These are phyloP conservation scores for Kandelia obovata DNA, from an alignment of 345 rosid species.

Conservation along the genomic window DNA sequence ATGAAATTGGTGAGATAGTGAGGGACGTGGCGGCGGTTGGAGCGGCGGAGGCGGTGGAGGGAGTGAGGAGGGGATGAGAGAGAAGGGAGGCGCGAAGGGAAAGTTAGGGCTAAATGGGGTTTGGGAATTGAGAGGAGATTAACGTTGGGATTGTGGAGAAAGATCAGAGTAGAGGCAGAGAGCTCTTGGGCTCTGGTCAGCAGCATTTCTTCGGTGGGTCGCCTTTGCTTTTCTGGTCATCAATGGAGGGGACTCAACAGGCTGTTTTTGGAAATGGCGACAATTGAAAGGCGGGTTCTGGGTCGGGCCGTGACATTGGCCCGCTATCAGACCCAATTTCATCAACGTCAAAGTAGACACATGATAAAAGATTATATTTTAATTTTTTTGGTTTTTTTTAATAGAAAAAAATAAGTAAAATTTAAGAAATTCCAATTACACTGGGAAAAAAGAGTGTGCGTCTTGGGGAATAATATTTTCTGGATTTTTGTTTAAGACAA, in stretches of 20 bases:
- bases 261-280: background rate
- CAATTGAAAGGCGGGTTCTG: background rate
- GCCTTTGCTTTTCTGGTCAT: background rate
- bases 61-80: slow-evolving; percentile 24
- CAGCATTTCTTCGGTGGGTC: slow-evolving; percentile 21
- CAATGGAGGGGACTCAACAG: background rate
- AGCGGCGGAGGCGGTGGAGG: slow-evolving; percentile 14
- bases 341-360: no score
- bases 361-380: no score
- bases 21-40: slow-evolving; percentile 12
- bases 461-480: no score
- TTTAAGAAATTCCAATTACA: no score
- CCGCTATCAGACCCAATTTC: background rate
- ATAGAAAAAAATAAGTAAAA: no score
- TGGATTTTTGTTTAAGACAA: no score
- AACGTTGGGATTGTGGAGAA: slow-evolving; percentile 13
- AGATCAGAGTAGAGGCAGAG: slow-evolving; percentile 12
- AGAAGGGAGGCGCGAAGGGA: slow-evolving; percentile 27
- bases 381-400: no score
- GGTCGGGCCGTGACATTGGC: background rate
- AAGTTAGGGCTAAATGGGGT: slow-evolving; percentile 8
- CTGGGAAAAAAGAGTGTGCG: no score
- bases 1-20: background rate
- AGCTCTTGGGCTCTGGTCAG: slow-evolving; percentile 14
- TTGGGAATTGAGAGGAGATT: slow-evolving; percentile 17